Percentiles rank a stretch among this genome's conserved stretches.
These are phyloP conservation scores for Oryza meridionalis DNA, from an alignment of 176 grass and related monocot species.

Conservation along the genomic window DNA sequence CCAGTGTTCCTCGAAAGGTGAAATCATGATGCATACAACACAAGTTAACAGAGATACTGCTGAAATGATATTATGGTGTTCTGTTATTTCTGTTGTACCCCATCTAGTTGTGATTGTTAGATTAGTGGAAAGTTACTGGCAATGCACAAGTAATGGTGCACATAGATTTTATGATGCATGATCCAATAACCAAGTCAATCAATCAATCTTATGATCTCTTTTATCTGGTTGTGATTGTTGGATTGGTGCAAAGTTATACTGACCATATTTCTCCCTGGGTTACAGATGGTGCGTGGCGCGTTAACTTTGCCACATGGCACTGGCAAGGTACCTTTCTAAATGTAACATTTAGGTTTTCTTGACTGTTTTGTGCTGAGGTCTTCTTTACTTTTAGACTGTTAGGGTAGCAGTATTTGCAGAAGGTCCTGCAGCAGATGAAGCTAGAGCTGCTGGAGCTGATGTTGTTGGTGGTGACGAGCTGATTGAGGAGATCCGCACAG, in stretches of 20 bases:
- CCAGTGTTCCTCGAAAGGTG: background rate
- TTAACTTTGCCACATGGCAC: conserved; percentile 94
- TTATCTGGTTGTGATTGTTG: conserved; percentile 5
- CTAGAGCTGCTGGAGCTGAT: conserved; percentile 87
- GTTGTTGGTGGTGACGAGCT: conserved; percentile 81
- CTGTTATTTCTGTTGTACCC: background rate
- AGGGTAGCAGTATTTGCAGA: conserved; percentile 98
- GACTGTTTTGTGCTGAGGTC: conserved; percentile 28
- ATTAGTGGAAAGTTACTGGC: background rate
- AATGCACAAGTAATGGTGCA: conserved; percentile 24
- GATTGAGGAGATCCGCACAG: conserved; percentile 84
- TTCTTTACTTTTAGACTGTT: conserved; percentile 63
- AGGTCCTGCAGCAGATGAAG: conserved; percentile 84
- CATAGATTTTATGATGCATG: conserved; percentile 10
- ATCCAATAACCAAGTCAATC: conserved; percentile 8
- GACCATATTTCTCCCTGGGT: conserved; percentile 15
- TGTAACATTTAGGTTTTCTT: background rate
- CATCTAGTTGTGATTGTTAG: background rate
- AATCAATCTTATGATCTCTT: background rate
- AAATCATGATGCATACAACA: conserved; percentile 4
- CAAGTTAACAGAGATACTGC: background rate
- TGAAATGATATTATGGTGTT: background rate
- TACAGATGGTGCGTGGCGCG: conserved; percentile 97
- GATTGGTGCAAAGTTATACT: conserved; percentile 27
- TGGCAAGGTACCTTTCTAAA: conserved; percentile 63